These are phyloP conservation scores for Hypomontagnella monticulosa DNA, from an alignment of 495 filamentous ascomycete genomes.

Conservation along the genomic window DNA sequence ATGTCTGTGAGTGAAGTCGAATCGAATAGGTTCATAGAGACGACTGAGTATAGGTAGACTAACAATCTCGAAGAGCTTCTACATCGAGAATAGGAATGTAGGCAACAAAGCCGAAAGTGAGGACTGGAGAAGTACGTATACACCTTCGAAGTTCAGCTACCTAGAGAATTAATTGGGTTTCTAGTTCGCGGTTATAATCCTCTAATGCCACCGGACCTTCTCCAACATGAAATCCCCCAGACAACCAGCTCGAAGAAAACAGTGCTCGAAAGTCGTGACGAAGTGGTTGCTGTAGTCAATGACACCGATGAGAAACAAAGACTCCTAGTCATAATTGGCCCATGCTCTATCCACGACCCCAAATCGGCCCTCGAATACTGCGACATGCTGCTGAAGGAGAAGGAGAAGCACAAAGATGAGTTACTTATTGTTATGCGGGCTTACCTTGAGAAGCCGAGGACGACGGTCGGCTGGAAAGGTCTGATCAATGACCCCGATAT, in stretches of 20 bases:
- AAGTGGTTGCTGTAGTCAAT: conserved; percentile 82
- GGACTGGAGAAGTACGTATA: conserved; percentile 84
- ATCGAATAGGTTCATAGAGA: neutral
- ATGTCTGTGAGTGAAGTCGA: conserved; percentile 46
- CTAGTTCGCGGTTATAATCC: conserved; percentile 92
- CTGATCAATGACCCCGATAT: conserved; percentile 99
- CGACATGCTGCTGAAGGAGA: conserved; percentile 79
- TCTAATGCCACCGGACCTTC: conserved; percentile 89
- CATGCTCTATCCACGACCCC: conserved; percentile 98
- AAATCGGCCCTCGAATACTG: conserved; percentile 93
- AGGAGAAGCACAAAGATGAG: conserved; percentile 89
- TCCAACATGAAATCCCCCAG: conserved; percentile 93
- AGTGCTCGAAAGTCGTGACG: conserved; percentile 81
- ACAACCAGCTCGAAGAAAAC: conserved; percentile 79
- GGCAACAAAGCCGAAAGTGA: conserved; percentile 83
- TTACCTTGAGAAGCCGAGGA: conserved; percentile 98
- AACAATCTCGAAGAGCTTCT: conserved; percentile 66
- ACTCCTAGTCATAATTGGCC: conserved; percentile 91
- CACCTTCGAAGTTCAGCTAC: neutral
- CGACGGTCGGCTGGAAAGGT: conserved; percentile 99
- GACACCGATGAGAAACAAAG: conserved; percentile 78
- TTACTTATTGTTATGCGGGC: conserved; percentile 96
- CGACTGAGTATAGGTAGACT: conserved; percentile 24
- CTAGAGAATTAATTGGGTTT: conserved; percentile 28
- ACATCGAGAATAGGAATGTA: conserved; percentile 88